Evolutionary conservation across 2,329 filamentous ascomycete genomes (phyloP).

Genomic region (Aureobasidium subglaciale): DNA sequence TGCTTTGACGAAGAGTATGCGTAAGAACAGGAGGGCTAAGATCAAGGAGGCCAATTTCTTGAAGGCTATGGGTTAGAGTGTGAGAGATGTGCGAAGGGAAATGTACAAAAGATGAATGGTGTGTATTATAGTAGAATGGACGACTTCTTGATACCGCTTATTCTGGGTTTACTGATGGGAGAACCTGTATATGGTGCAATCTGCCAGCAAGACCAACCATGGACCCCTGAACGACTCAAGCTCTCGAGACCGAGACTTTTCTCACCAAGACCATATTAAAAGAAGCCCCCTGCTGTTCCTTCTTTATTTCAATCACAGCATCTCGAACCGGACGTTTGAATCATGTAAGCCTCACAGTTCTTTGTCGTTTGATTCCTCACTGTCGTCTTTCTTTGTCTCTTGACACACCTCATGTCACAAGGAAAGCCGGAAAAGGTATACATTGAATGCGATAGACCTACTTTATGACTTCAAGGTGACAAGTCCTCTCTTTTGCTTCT

Average conservation of each 20-base stretch:
- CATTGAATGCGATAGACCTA: background rate
- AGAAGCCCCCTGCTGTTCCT: too few relatives aligned
- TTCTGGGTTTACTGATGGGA: background rate
- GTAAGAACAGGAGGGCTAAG: conserved; percentile 63
- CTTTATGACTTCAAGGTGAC: background rate
- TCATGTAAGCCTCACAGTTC: too few relatives aligned
- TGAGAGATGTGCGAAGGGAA: background rate
- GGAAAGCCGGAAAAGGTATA: background rate
- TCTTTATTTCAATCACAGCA: too few relatives aligned
- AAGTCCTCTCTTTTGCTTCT: background rate
- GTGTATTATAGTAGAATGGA: background rate
- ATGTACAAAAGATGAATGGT: background rate
- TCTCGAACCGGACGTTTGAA: too few relatives aligned
- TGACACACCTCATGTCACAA: background rate
- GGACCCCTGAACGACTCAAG: too few relatives aligned
- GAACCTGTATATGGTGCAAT: background rate
- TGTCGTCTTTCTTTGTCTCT: too few relatives aligned
- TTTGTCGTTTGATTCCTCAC: background rate
- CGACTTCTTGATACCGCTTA: background rate
- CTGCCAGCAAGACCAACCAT: too few relatives aligned
- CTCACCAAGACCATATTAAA: too few relatives aligned
- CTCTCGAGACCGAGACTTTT: too few relatives aligned
- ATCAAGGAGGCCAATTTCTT: conserved; percentile 86
- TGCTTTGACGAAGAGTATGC: conserved; percentile 63
- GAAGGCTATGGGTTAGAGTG: conserved; percentile 57